A percentile compares a stretch with the other conserved stretches of the same genome.
Evolutionary conservation across 768 basidiomycete species (phyloP).

Genomic region (Psilocybe tampanensis): DNA sequence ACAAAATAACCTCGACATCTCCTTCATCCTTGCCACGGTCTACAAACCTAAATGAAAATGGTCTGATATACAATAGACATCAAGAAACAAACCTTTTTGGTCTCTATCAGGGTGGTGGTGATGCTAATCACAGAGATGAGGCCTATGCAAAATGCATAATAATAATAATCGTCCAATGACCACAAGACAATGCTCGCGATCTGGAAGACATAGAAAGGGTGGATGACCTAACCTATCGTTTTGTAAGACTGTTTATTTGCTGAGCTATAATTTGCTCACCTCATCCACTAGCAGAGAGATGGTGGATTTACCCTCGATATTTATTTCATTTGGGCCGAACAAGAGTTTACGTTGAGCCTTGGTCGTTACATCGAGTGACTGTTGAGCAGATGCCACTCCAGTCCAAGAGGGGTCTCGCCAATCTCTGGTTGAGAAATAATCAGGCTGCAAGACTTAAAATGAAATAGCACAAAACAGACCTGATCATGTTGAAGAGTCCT

Average conservation of each 20-base stretch:
- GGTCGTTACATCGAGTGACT: slow-evolving; percentile 57
- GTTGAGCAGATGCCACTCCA: slow-evolving; percentile 58
- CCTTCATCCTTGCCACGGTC: slow-evolving; percentile 93
- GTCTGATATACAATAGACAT: slow-evolving; percentile 4
- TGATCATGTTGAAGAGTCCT: slow-evolving; percentile 80
- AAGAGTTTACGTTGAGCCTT: slow-evolving; percentile 69
- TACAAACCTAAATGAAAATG: slow-evolving; percentile 28
- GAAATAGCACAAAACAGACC: slow-evolving; percentile 45
- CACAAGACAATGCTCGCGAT: slow-evolving; percentile 93
- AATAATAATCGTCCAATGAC: slow-evolving; percentile 95
- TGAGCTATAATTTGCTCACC: slow-evolving; percentile 46
- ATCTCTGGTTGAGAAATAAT: slow-evolving; percentile 54
- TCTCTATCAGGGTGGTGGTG: slow-evolving; percentile 85
- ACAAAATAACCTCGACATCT: slow-evolving; percentile 93
- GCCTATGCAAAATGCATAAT: slow-evolving; percentile 96
- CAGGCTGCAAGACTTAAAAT: background rate
- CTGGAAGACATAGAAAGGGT: slow-evolving; percentile 99
- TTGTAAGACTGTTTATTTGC: slow-evolving; percentile 5
- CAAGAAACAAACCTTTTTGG: slow-evolving; percentile 68
- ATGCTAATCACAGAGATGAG: slow-evolving; percentile 88
- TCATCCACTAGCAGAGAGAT: slow-evolving; percentile 84
- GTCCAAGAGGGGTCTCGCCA: slow-evolving; percentile 88
- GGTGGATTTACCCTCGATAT: slow-evolving; percentile 87
- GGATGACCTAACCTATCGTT: slow-evolving; percentile 63
- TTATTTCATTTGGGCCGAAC: slow-evolving; percentile 86